phyloP scores from a whole-genome alignment of 2,329 filamentous ascomycete genomes.

The Zalaria obscura region DNA sequence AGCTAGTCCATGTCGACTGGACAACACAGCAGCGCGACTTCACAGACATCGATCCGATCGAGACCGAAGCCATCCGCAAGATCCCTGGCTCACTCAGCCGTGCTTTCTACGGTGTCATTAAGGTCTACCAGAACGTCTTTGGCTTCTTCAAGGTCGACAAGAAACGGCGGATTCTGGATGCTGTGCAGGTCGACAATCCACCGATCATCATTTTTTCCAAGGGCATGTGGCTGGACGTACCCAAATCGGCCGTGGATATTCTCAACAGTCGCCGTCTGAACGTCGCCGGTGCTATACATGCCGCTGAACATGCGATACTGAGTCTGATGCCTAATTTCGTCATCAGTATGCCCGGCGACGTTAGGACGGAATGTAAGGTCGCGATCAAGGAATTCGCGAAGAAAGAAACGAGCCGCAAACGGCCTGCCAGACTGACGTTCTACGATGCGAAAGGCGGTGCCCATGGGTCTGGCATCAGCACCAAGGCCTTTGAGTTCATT shows the following conservation, averaged over 20 bases:
- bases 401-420: conserved; percentile 55
- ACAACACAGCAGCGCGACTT: conserved; percentile 85
- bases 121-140: conserved; percentile 78
- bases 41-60: conserved; percentile 85
- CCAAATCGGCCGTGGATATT: conserved; percentile 63
- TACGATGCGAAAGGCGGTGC: conserved; percentile 90
- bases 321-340: conserved; percentile 83
- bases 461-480: conserved; percentile 70
- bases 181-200: conserved; percentile 83
- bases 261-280: conserved; percentile 60
- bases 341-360: conserved; percentile 76
- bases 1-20: conserved; percentile 86
- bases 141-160: conserved; percentile 97
- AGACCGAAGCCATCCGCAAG: conserved; percentile 73
- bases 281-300: conserved; percentile 80
- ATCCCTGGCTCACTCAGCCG: conserved; percentile 50
- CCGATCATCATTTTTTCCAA: conserved; percentile 74
- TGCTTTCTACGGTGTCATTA: conserved; percentile 77
- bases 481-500: conserved; percentile 87
- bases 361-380: conserved; percentile 87
- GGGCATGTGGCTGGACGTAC: conserved; percentile 93
- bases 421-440: conserved; percentile 79
- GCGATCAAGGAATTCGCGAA: conserved; percentile 75
- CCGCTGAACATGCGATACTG: conserved; percentile 82
- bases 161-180: conserved; percentile 72